A percentile compares a stretch with the other conserved stretches of the same genome.
These are phyloP conservation scores for Coprinopsis marcescibilis DNA, from an alignment of 768 basidiomycete species.

Conservation along the genomic window DNA sequence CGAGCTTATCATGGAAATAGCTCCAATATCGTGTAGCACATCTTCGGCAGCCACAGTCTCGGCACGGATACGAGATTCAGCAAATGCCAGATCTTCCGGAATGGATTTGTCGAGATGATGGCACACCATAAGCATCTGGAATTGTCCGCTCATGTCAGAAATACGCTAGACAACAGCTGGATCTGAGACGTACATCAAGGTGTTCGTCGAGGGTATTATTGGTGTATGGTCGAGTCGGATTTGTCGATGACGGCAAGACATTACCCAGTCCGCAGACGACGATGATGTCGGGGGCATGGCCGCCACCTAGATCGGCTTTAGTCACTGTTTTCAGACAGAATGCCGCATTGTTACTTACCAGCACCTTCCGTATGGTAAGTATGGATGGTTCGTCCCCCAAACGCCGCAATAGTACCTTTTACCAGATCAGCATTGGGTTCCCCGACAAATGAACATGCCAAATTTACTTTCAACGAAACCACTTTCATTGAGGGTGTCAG, in stretches of 20 bases:
- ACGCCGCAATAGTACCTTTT: slow-evolving; percentile 81
- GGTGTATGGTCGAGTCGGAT: slow-evolving; percentile 90
- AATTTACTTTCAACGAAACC: slow-evolving; percentile 88
- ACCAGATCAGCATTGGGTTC: neutral
- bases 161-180: neutral
- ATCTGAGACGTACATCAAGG: slow-evolving; percentile 64
- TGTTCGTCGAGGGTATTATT: slow-evolving; percentile 94
- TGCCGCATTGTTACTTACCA: slow-evolving; percentile 36
- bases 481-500: slow-evolving; percentile 95
- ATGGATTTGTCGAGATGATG: slow-evolving; percentile 93
- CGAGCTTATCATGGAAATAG: slow-evolving; percentile 94
- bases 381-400: slow-evolving; percentile 88
- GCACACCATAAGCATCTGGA: slow-evolving; percentile 98
- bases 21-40: slow-evolving; percentile 85
- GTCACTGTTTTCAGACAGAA: neutral
- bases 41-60: slow-evolving; percentile 99
- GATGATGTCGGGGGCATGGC: slow-evolving; percentile 98
- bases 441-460: neutral
- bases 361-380: slow-evolving; percentile 98
- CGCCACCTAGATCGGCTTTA: slow-evolving; percentile 52
- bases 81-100: slow-evolving; percentile 91
- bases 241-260: slow-evolving; percentile 94
- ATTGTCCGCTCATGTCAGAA: neutral
- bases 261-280: slow-evolving; percentile 88
- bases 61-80: slow-evolving; percentile 92